Conservation (phyloP, 2,329 filamentous ascomycete species). For the Phyllosticta capitalensis region DNA sequence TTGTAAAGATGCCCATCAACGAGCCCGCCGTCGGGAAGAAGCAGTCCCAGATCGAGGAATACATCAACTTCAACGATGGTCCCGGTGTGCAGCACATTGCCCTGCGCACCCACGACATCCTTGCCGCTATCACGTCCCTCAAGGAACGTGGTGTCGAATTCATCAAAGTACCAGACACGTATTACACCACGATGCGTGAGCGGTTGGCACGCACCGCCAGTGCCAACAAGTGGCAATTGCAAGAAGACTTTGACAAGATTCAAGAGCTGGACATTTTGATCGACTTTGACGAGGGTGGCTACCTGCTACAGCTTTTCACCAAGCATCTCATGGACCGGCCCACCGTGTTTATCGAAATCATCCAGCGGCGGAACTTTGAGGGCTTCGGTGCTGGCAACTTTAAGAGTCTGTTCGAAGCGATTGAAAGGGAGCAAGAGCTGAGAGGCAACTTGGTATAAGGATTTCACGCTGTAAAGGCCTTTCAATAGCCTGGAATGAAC, state of each 20-base stretch:
- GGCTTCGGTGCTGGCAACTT: conserved; percentile 95
- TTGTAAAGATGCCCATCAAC: conserved; percentile 98
- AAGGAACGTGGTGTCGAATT: conserved; percentile 86
- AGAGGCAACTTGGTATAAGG: conserved; percentile 59
- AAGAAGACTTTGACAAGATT: conserved; percentile 71
- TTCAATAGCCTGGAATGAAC: neutral
- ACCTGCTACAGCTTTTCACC: conserved; percentile 56
- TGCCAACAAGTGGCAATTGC: conserved; percentile 49
- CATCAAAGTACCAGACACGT: conserved; percentile 78
- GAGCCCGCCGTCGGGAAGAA: conserved; percentile 86
- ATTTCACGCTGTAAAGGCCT: neutral
- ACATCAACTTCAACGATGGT: conserved; percentile 72
- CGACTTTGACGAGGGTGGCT: conserved; percentile 89
- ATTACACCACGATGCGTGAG: conserved; percentile 69
- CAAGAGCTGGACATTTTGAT: conserved; percentile 77
- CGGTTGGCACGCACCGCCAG: conserved; percentile 46
- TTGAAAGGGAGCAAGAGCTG: conserved; percentile 83
- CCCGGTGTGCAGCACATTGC: conserved; percentile 91
- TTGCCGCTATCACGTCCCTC: conserved; percentile 65
- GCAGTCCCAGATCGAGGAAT: conserved; percentile 87
- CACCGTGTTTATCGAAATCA: conserved; percentile 94
- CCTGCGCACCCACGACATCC: conserved; percentile 71
- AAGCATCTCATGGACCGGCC: conserved; percentile 85
- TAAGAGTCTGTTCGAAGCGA: conserved; percentile 89
- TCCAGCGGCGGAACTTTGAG: conserved; percentile 81